Percentiles rank a stretch among this genome's conserved stretches.
These are phyloP conservation scores for Thelonectria discophora DNA, from an alignment of 2,329 filamentous ascomycete genomes.

Conservation along the genomic window DNA sequence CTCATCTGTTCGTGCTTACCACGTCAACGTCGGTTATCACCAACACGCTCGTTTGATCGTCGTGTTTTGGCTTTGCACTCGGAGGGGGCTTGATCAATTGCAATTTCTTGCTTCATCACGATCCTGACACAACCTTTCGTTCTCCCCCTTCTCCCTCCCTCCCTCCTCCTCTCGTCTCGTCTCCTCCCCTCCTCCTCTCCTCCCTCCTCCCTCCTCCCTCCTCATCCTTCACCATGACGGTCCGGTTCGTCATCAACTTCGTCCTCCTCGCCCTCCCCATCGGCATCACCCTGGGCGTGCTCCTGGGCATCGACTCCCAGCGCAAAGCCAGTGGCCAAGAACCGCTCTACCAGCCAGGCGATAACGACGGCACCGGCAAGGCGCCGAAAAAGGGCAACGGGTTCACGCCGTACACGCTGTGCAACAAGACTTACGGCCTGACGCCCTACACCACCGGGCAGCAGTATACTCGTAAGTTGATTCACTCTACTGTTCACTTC, in stretches of 20 bases:
- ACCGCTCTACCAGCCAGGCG: conserved; percentile 52
- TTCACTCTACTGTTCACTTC: neutral
- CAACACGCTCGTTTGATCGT: neutral
- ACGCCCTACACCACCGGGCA: conserved; percentile 54
- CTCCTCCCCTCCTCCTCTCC: neutral
- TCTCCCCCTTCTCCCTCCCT: neutral
- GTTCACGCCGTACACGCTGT: conserved; percentile 34
- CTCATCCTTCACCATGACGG: conserved; percentile 44
- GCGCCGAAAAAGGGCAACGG: conserved; percentile 32
- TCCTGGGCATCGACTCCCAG: conserved; percentile 59
- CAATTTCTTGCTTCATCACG: neutral
- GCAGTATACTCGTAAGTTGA: conserved; percentile 57
- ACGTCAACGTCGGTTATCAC: neutral
- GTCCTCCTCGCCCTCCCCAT: conserved; percentile 60
- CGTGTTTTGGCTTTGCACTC: neutral
- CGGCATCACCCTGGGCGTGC: conserved; percentile 58
- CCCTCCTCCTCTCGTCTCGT: neutral
- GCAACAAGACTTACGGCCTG: conserved; percentile 50
- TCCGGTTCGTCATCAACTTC: conserved; percentile 59
- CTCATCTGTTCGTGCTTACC: neutral
- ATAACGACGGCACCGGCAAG: conserved; percentile 1
- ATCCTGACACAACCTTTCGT: no score
- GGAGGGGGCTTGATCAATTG: neutral
- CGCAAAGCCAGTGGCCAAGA: conserved; percentile 53
- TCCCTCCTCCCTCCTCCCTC: neutral